Base-by-base conservation (phyloP, 129 eudicot species). In the Centaurea solstitialis region DNA sequence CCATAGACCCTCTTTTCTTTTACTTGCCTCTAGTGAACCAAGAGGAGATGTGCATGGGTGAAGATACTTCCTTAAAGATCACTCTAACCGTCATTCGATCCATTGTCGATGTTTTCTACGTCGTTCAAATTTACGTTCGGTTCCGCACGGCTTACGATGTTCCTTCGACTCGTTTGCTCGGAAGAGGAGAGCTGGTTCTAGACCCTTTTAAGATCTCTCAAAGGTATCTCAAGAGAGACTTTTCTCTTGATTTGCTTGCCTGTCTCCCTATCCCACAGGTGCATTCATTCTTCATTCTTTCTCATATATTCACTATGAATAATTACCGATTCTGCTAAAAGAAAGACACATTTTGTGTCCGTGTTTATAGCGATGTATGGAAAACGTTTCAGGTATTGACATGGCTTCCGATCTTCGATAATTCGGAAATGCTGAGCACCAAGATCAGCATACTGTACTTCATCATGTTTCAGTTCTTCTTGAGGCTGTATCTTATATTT, bases 251-350 rank as follows among this genome's bases (percentile, higher is more conserved):
- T 78, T 35, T 89, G 11, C 57, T 91, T 7, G 91, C 97, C n/a
- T 90, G 94, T 65, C 87, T 93, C 17, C 98, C 98, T 40, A 87
- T 93, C 69, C 98, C 97, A 12, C 97, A 93, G 98, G 98, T 91
- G 45, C 65, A 57, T 57, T 57, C 22, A 57, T 57, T 57, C 65
- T 57, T 57, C 65, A 57, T 57, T 57, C 22, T 57, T n/a, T 17
- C n/a, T 17, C 22, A 17, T 0, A 57, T 57, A 7, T 57, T n/a
- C 65, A 57, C 22, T 57, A 57, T n/a, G 65, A 57, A 57, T 57
- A 57, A 5, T 17, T 57, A 57, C n/a, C 5, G 22, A 57, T 17
- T 17, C 2, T 17, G 8, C 65, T 57, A 57, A 57, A 57, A 57
- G 18, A n/a, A 17, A 17, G n/a, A 57, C 3, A 6, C 37, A 47